Percentiles rank a stretch among this genome's conserved stretches.
Evolutionary conservation across 306 rosid species (phyloP).

Genomic region (Benincasa hispida): DNA sequence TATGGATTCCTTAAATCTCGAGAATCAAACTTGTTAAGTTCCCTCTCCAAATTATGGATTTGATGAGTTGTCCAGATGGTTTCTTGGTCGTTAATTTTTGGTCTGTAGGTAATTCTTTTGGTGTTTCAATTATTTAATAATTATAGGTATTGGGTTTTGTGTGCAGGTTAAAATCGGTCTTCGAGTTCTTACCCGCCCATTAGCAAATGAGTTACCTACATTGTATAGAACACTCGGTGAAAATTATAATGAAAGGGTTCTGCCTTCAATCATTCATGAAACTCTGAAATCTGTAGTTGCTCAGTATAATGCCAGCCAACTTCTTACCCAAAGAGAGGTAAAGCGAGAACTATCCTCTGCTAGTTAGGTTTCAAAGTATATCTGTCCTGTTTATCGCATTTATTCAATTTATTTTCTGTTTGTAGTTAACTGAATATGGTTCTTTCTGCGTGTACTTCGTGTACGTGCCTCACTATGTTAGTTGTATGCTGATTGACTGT

Average conservation of each 20-base stretch:
- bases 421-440: neutral
- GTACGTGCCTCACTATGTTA: neutral
- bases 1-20: neutral
- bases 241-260: constrained; percentile 56
- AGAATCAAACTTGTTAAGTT: neutral
- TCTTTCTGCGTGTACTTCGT: neutral
- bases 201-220: constrained; percentile 54
- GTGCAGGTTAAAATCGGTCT: constrained; percentile 66
- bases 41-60: neutral
- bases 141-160: constrained; percentile 2
- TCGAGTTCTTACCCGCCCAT: constrained; percentile 70
- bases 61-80: neutral
- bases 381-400: neutral
- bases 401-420: neutral
- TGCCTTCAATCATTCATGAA: constrained; percentile 75
- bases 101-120: neutral
- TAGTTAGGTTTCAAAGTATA: neutral
- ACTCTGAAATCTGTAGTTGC: constrained; percentile 88
- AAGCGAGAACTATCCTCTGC: neutral
- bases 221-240: constrained; percentile 63
- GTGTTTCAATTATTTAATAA: neutral
- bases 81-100: neutral
- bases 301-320: constrained; percentile 82
- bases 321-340: constrained; percentile 89
- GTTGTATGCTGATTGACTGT: neutral